These are phyloP conservation scores for Dendrocalamus sinicus DNA, from an alignment of 176 grass and related monocot genomes.

Conservation along the genomic window DNA sequence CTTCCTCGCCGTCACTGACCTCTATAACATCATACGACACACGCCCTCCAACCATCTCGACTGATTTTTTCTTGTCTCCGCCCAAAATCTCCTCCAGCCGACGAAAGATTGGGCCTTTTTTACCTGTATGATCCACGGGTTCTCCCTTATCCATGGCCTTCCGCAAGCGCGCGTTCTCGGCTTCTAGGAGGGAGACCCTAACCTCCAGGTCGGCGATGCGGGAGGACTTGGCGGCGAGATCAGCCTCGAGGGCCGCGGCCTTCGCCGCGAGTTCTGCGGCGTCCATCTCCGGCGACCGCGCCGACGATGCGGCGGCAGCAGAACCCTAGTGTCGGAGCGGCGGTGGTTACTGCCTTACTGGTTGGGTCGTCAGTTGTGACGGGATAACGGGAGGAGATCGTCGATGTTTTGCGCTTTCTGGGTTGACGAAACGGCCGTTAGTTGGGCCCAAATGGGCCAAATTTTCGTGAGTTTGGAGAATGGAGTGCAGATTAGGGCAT, in stretches of 20 bases:
- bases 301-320: not conserved
- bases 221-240: slow-evolving; percentile 33
- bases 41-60: not conserved
- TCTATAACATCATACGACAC: slow-evolving; percentile 25
- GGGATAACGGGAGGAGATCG: not conserved
- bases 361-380: not conserved
- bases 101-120: not conserved
- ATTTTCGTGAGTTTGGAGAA: too few species aligned
- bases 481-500: not conserved
- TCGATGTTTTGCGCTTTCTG: not conserved
- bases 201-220: slow-evolving; percentile 54
- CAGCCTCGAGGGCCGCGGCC: slow-evolving; percentile 36
- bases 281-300: slow-evolving; percentile 21
- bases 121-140: not conserved
- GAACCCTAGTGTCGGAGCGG: slow-evolving; percentile 16
- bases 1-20: slow-evolving; percentile 45
- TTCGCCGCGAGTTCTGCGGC: not conserved
- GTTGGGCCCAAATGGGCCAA: too few species aligned
- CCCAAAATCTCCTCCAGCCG: slow-evolving; percentile 15
- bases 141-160: slow-evolving; percentile 14
- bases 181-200: slow-evolving; percentile 48
- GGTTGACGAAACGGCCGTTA: not conserved
- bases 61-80: not conserved
- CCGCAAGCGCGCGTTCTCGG: slow-evolving; percentile 51
- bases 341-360: not conserved